Evolutionary conservation across 352 stramenopile genomes (phyloP), one percentile per base, ranked within the genome.

Genomic region (Phytophthora hibernalis): DNA sequence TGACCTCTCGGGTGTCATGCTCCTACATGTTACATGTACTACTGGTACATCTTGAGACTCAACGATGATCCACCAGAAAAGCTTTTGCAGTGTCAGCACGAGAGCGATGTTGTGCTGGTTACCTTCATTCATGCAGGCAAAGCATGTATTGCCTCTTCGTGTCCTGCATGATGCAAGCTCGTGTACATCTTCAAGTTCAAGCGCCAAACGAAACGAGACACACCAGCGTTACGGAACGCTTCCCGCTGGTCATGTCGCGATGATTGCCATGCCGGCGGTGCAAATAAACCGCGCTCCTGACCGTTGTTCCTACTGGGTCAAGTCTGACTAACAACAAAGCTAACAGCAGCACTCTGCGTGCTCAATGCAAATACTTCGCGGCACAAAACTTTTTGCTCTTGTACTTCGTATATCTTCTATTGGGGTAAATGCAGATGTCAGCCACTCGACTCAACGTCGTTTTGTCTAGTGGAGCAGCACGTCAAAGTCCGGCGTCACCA

Each of bases 401-500:
- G 15, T 61, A 42, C 28, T 5, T 53, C 61, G 15, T 61, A 42
- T 40, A 5, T 53, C 61, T 51, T 74, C 61, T 66, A 58, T 61
- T 65, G 28, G 54, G 48, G 43, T 37, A 66, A 42, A 61, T 53
- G 54, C 49, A 64, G 44, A 18, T 43, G 35, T 42, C 13, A 33
- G 24, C 33, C 48, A 45, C 16, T 12, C 30, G 15, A 24, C n/a
- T 53, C 28, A 26, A 21, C 40, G n/a, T 24, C 18, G 20, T 31
- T 53, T 13, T 54, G 30, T n/a, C 58, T 92, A 95, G 72, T 76
- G 76, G 20, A 96, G 76, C 61, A 96, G 53, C 43, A 79, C 79
- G 16, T 96, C 88, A 70, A 95, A 96, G 83, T 96, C 86, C 28
- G 88, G 88, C 28, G 88, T 96, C 62, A 96, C 80, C 37, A 96